These are phyloP conservation scores for Populus hybrid DNA, from an alignment of 441 rosid genomes.

Conservation along the genomic window DNA sequence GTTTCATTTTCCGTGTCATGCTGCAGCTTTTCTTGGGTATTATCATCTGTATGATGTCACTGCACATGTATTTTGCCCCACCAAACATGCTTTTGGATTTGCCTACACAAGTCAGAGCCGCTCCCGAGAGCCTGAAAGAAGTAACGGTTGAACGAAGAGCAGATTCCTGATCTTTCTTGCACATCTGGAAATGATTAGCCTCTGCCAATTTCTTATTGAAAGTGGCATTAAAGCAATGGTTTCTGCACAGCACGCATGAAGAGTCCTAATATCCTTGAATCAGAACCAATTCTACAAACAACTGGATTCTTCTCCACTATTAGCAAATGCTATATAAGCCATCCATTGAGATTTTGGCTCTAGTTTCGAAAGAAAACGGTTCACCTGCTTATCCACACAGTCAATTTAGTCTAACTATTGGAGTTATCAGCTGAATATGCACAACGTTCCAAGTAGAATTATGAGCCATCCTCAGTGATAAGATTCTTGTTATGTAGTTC, in stretches of 20 bases:
- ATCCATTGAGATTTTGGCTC: neutral
- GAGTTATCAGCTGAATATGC: constrained; percentile 9
- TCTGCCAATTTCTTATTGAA: neutral
- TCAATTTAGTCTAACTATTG: too few relatives aligned
- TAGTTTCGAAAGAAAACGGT: neutral
- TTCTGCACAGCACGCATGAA: neutral
- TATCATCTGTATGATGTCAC: constrained; percentile 78
- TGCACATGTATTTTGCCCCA: constrained; percentile 82
- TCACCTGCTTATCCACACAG: neutral
- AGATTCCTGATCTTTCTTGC: constrained; percentile 41
- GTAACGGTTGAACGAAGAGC: constrained; percentile 42
- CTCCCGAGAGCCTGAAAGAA: constrained; percentile 50
- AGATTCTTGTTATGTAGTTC: too few relatives aligned
- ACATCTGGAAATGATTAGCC: neutral
- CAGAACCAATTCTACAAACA: neutral
- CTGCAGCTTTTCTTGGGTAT: constrained; percentile 82
- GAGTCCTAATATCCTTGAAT: neutral
- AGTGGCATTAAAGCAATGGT: neutral
- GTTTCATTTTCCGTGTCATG: neutral
- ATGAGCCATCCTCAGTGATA: too few relatives aligned
- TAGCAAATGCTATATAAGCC: neutral
- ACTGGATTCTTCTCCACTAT: neutral
- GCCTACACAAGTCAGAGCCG: constrained; percentile 38
- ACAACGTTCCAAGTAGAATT: constrained; percentile 32
- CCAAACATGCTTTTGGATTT: constrained; percentile 53